Evolutionary conservation across 192 early-diverging fungal genomes (phyloP), one percentile per base, ranked within the genome.

Genomic region (Coemansia sp.): DNA sequence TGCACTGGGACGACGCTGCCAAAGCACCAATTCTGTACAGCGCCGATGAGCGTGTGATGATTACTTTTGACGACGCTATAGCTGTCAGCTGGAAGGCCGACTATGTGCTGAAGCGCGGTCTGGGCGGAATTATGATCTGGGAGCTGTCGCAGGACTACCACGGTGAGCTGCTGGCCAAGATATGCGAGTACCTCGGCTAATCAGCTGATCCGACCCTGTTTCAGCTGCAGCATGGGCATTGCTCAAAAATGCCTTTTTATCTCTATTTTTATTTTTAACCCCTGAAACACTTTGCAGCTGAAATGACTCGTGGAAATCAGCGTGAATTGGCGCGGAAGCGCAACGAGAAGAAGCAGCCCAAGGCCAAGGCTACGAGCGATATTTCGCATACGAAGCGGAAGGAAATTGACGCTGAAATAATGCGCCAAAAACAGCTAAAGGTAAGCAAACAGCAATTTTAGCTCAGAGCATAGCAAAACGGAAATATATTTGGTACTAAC

Each of bases 21-120:
- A 83, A 89, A 56, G 93, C 94, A 1, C 85, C 90, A n/a, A 93
- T 89, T 64, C 88, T 91, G 50, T 96, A 94, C 64, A 88, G 92
- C 63, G 60, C 84, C n/a, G 61, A 32, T 3, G 82, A 83, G 5
- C 72, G 82, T 15, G 89, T 94, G 32, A 63, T 96, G 64, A 86
- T 91, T 48, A 91, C 91, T 3, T 97, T 94, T 63, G 97, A 98
- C 68, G 86, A 85, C 29, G 76, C 85, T 5, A 65, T 88, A 29
- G 76, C 88, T 4, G 70, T 92, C 50, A 73, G 75, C 60, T 78
- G 82, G 62, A 93, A 93, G 81, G 82, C 83, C 10, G 75, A 85
- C 39, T 91, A 92, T 60, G 83, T 88, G 50, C 65, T 82, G 45
- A 53, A 69, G 8, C 77, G 79, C 24, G 52, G 65, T 5, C 69